phyloP scores from a whole-genome alignment of 805 yeast genomes.

The Candida rishiriensis region DNA sequence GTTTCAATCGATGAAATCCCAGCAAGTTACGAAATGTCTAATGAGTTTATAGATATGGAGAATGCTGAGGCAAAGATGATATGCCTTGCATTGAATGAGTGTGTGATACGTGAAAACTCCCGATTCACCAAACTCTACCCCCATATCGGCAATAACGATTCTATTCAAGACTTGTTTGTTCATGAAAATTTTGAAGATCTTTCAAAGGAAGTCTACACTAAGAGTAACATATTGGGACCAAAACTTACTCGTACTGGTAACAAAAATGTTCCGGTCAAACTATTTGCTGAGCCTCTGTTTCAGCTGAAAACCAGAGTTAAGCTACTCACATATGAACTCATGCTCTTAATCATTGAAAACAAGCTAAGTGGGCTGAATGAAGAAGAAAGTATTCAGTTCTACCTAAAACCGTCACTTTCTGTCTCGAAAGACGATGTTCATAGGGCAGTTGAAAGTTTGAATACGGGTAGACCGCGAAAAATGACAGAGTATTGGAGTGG shows the following conservation, averaged over 20 bases:
- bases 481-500: constrained; percentile 17
- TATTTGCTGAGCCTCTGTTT: constrained; percentile 10
- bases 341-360: constrained; percentile 10
- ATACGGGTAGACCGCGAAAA: constrained; percentile 6
- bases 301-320: constrained; percentile 7
- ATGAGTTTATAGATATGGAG: constrained; percentile 39
- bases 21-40: constrained; percentile 47
- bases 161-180: constrained; percentile 12
- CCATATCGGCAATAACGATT: constrained; percentile 1
- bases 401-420: constrained; percentile 1
- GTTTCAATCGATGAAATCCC: constrained; percentile 44
- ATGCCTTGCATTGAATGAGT: constrained; percentile 6
- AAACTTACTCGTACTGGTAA: background rate
- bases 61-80: constrained; percentile 25
- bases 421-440: constrained; percentile 9
- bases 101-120: constrained; percentile 11
- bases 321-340: constrained; percentile 12
- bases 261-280: constrained; percentile 1
- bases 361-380: background rate
- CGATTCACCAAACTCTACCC: constrained; percentile 10
- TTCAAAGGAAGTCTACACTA: constrained; percentile 8
- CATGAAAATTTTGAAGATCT: constrained; percentile 8
- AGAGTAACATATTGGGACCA: background rate
- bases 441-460: constrained; percentile 4
- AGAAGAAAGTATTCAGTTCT: background rate